Percentiles rank a stretch among this genome's conserved stretches.
These are phyloP conservation scores for Diplodia seriata DNA, from an alignment of 2,329 filamentous ascomycete species.

Conservation along the genomic window DNA sequence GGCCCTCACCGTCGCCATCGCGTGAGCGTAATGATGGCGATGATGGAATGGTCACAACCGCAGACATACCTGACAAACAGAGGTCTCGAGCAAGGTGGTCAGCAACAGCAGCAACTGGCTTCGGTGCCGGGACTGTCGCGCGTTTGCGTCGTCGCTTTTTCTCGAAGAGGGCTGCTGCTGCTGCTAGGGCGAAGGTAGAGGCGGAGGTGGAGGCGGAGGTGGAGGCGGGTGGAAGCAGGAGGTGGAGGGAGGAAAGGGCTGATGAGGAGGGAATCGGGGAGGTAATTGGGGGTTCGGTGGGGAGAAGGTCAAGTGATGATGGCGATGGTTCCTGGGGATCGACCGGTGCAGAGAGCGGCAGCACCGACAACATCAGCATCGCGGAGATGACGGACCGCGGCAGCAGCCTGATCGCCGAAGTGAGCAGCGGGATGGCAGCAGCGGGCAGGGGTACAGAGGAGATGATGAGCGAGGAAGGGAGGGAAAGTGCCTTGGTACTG, in stretches of 20 bases:
- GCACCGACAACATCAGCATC: background rate
- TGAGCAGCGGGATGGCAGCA: background rate
- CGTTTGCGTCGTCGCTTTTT: background rate
- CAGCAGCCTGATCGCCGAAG: background rate
- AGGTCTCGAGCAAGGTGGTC: background rate
- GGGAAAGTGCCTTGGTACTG: background rate
- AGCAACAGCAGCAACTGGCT: background rate
- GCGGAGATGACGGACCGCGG: background rate
- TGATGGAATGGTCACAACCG: too few relatives aligned
- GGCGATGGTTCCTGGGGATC: too few relatives aligned
- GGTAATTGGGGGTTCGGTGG: too few relatives aligned
- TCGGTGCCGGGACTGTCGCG: background rate
- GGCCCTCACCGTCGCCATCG: too few relatives aligned
- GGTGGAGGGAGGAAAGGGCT: background rate
- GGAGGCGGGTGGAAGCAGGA: background rate
- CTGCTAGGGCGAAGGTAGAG: too few relatives aligned
- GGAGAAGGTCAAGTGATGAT: too few relatives aligned
- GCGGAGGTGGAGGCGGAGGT: background rate
- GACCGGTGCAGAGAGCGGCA: too few relatives aligned
- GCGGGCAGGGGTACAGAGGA: background rate
- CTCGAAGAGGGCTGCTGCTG: background rate
- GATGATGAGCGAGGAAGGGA: background rate
- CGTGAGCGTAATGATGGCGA: too few relatives aligned
- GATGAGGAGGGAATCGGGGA: too few relatives aligned
- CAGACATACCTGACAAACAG: background rate